Conservation (phyloP, 495 filamentous ascomycete genomes). For the Neurospora sp. region DNA sequence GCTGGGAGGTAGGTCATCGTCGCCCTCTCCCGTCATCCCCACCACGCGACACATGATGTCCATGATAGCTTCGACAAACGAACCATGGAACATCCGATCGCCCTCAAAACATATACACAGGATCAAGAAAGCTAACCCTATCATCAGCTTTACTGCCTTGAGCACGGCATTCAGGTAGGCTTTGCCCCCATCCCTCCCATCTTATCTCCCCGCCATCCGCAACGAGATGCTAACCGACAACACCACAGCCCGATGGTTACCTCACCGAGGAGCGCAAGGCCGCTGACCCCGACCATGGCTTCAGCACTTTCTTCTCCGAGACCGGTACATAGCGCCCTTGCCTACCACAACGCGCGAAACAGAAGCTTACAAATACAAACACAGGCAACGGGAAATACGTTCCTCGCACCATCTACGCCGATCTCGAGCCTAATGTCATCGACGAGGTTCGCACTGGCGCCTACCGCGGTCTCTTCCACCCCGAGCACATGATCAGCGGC, state of each 20-base stretch:
- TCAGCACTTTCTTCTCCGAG: slow-evolving; percentile 99
- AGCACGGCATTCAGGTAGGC: slow-evolving; percentile 95
- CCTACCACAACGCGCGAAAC: background rate
- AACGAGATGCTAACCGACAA: background rate
- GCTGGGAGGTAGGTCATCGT: slow-evolving; percentile 83
- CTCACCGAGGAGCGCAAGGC: slow-evolving; percentile 96
- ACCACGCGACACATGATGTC: background rate
- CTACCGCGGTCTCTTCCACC: slow-evolving; percentile 95
- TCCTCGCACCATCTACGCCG: slow-evolving; percentile 97
- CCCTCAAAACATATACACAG: background rate
- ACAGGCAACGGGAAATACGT: slow-evolving; percentile 97
- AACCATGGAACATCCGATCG: background rate
- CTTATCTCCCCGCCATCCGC: slow-evolving; percentile 2
- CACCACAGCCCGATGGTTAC: slow-evolving; percentile 83
- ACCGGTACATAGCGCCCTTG: slow-evolving; percentile 60
- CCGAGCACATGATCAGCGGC: slow-evolving; percentile 97
- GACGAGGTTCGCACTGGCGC: slow-evolving; percentile 97
- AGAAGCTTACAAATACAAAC: slow-evolving; percentile 3
- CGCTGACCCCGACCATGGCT: slow-evolving; percentile 87
- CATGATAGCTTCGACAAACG: background rate
- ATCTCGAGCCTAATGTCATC: slow-evolving; percentile 99
- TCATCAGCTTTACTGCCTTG: slow-evolving; percentile 92
- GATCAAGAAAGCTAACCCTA: slow-evolving; percentile 10
- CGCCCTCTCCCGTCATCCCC: background rate
- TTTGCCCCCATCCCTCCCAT: slow-evolving; percentile 27